phyloP scores from a whole-genome alignment of 257 asterid species.

The Nicotiana tabacum region DNA sequence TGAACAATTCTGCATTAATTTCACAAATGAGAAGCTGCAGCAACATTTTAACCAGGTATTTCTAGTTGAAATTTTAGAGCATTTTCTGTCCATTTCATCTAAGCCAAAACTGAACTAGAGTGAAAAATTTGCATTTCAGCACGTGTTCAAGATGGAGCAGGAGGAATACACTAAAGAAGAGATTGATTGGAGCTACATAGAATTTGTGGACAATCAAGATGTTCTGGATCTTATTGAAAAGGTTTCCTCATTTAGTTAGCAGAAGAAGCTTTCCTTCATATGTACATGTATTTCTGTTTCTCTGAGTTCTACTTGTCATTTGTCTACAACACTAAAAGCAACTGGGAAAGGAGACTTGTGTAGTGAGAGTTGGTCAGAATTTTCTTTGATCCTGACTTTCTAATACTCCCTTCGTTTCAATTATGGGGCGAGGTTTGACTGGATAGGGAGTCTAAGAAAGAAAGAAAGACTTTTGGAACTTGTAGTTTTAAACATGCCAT shows the following conservation, averaged over 20 bases:
- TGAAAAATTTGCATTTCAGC: conserved; percentile 39
- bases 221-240: conserved; percentile 97
- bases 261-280: conserved; percentile 2
- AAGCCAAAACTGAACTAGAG: background rate
- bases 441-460: too few species aligned
- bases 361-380: background rate
- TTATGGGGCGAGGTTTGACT: too few species aligned
- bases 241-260: conserved; percentile 39
- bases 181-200: conserved; percentile 98
- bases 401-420: too few species aligned
- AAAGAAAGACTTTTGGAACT: too few species aligned
- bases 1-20: conserved; percentile 27
- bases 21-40: conserved; percentile 26
- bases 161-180: conserved; percentile 93
- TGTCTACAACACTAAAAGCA: background rate
- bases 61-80: conserved; percentile 11
- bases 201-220: conserved; percentile 94
- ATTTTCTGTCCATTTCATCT: conserved; percentile 7
- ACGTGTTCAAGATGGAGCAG: conserved; percentile 98
- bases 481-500: too few species aligned
- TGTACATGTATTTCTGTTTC: background rate
- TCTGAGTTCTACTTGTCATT: conserved; percentile 2
- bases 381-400: conserved; percentile 7
- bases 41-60: conserved; percentile 50
- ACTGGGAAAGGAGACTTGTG: background rate